These are phyloP conservation scores for Brettanomyces anomalus DNA, from an alignment of 805 yeast species.

Conservation along the genomic window DNA sequence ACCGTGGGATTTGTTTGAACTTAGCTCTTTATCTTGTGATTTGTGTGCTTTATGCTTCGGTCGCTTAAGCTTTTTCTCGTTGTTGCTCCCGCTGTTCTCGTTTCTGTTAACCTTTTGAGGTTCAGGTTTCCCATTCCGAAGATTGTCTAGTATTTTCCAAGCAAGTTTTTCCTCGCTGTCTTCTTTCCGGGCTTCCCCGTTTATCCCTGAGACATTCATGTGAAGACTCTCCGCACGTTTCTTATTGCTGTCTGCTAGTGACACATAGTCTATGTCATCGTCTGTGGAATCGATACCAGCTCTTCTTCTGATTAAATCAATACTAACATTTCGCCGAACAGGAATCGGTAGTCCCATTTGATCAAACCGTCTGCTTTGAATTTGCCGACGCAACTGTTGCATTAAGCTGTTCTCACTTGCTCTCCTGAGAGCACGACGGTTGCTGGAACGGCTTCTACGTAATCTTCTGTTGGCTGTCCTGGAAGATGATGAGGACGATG, in stretches of 20 bases:
- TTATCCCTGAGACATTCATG: constrained; percentile 6
- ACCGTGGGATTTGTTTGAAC: neutral
- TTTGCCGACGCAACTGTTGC: constrained; percentile 17
- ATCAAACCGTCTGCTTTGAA: constrained; percentile 13
- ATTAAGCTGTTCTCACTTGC: constrained; percentile 1
- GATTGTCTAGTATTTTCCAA: constrained; percentile 22
- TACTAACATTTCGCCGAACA: neutral
- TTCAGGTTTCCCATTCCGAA: constrained; percentile 5
- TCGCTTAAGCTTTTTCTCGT: neutral
- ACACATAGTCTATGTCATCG: constrained; percentile 14
- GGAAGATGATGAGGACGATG: neutral
- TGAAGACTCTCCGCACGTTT: constrained; percentile 1
- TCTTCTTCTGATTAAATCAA: neutral
- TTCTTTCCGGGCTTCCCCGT: neutral
- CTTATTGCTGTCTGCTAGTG: constrained; percentile 15
- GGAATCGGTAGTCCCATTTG: constrained; percentile 15
- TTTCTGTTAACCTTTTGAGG: neutral
- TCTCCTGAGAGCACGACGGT: constrained; percentile 3
- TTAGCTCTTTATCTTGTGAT: neutral
- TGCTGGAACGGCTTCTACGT: constrained; percentile 4
- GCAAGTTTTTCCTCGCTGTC: constrained; percentile 18
- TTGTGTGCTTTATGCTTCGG: neutral
- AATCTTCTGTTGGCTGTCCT: constrained; percentile 4
- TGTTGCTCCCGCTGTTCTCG: neutral
- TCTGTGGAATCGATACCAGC: constrained; percentile 6